These are phyloP conservation scores for Mortierella sp. DNA, from an alignment of 371 early-diverging fungal genomes.

Conservation along the genomic window DNA sequence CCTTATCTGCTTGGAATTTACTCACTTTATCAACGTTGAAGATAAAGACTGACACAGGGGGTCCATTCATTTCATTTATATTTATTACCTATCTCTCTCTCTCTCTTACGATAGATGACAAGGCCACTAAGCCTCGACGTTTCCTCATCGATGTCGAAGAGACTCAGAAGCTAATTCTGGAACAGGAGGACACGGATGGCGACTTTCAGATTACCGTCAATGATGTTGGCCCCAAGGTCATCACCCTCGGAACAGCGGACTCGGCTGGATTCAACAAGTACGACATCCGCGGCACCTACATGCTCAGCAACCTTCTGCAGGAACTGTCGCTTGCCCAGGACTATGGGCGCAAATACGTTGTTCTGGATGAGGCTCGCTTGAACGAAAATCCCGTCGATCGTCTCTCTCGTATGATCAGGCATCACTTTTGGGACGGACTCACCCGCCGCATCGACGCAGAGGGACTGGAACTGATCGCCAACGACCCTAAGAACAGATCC, in stretches of 20 bases:
- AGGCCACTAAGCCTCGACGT: constrained; percentile 74
- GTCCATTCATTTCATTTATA: background rate
- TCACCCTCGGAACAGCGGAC: constrained; percentile 90
- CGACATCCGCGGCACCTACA: constrained; percentile 96
- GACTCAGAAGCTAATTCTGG: constrained; percentile 85
- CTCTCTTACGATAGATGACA: constrained; percentile 71
- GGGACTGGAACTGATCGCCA: constrained; percentile 91
- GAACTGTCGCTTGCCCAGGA: constrained; percentile 96
- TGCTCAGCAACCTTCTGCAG: constrained; percentile 94
- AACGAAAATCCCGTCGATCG: constrained; percentile 96
- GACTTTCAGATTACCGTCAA: constrained; percentile 96
- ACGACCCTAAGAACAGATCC: constrained; percentile 93
- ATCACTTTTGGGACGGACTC: constrained; percentile 95
- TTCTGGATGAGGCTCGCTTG: constrained; percentile 89
- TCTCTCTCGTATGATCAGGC: constrained; percentile 92
- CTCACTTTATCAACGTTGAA: background rate
- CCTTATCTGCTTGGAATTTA: background rate
- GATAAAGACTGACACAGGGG: background rate
- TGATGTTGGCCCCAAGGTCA: constrained; percentile 93
- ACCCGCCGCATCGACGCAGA: constrained; percentile 95
- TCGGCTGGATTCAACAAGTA: constrained; percentile 90
- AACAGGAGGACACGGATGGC: constrained; percentile 97
- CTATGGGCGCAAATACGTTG: constrained; percentile 87
- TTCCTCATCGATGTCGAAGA: constrained; percentile 92
- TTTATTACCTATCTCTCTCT: constrained; percentile 13